Evolutionary conservation across 257 asterid species (phyloP), one percentile per base, ranked within the genome.

Genomic region (Petrea volubilis): DNA sequence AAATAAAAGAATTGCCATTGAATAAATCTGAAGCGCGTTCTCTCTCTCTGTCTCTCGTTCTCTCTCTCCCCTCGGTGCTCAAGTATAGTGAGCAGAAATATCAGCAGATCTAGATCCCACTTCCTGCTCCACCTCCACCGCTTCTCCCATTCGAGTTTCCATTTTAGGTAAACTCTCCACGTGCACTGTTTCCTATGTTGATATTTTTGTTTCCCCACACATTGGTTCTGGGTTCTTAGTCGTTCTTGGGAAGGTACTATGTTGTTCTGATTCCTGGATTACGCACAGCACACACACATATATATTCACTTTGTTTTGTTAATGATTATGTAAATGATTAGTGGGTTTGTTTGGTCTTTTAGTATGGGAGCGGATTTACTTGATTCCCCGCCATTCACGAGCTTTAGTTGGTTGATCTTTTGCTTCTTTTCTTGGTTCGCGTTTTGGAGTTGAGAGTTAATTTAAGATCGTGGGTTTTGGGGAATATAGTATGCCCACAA

Each of bases 71-170:
- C 46, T 56, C 50, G 20, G 27, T 60, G 76, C 73, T 73, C 72
- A 53, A 38, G 13, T 20, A 17, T 75, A 74, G 65, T 25, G 27
- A 77, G 77, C 70, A 21, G 31, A 31, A 41, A 47, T 29, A 52
- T 13, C 33, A 71, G 79, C 78, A 81, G 86, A 81, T 81, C 86
- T 62, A 78, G 86, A 81, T 81, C 83, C 65, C 60, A 31, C 71
- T 49, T 29, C 76, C 65, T 28, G 24, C 66, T 60, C 71, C 71
- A 34, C 44, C n/a, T n/a, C n/a, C n/a, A n/a, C 47, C 57, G 44
- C 60, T 64, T 55, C 67, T 10, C 60, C 21, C 68, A 36, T 41
- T 27, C 44, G 58, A 34, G 36, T 79, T 57, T 33, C 66, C 64
- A 2, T 11, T 64, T 53, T 13, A 64, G 79, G 82, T 81, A 64